phyloP scores from a whole-genome alignment of 192 early-diverging fungal genomes.

The Geranomyces variabilis region DNA sequence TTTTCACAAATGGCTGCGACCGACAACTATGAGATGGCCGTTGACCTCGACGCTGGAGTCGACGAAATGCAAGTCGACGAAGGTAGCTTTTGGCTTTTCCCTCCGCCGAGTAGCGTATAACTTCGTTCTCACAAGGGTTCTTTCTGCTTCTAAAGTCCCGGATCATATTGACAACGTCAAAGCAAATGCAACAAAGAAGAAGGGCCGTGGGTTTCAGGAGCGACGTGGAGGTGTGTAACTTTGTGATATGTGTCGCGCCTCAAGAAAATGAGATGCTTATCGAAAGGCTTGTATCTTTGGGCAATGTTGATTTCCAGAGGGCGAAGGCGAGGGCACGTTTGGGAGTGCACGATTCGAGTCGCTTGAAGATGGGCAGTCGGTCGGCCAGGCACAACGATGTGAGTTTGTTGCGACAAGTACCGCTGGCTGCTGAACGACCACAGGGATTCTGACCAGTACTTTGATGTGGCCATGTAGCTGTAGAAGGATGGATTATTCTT shows the following conservation, averaged over 20 bases:
- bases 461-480: slow-evolving; percentile 41
- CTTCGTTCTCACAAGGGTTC: not conserved
- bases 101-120: not conserved
- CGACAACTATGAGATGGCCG: slow-evolving; percentile 40
- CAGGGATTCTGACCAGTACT: not conserved
- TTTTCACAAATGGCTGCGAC: slow-evolving; percentile 18
- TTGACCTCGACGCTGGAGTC: slow-evolving; percentile 49
- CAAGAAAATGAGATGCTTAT: too few relatives aligned
- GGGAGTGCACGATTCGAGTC: slow-evolving; percentile 40
- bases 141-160: not conserved
- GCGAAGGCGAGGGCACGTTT: not conserved
- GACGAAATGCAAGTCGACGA: slow-evolving; percentile 49
- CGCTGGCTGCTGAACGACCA: not conserved
- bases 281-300: too few relatives aligned
- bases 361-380: slow-evolving; percentile 34
- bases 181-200: slow-evolving; percentile 39
- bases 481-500: slow-evolving; percentile 97
- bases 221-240: slow-evolving; percentile 26
- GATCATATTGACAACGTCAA: slow-evolving; percentile 33
- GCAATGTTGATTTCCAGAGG: too few relatives aligned
- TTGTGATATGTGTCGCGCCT: too few relatives aligned
- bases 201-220: slow-evolving; percentile 53
- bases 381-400: slow-evolving; percentile 50
- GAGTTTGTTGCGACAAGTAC: slow-evolving; percentile 24
- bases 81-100: slow-evolving; percentile 7